phyloP scores from a whole-genome alignment of 2,329 filamentous ascomycete genomes.

The Microascus cirrosus region DNA sequence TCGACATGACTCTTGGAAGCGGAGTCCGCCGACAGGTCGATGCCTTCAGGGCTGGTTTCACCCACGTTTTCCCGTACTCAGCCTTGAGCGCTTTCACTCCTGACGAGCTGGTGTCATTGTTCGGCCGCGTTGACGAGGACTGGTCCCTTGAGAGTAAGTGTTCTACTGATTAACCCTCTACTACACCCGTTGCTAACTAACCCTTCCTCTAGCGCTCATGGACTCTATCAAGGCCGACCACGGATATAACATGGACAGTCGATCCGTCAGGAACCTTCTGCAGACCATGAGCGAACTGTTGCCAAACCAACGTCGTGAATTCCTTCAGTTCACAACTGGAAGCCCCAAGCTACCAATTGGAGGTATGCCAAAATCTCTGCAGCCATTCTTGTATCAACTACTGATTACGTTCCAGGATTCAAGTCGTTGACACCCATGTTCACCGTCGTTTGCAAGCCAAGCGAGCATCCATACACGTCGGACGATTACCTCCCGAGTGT shows the following conservation, averaged over 20 bases:
- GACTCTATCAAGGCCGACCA: slow-evolving; percentile 98
- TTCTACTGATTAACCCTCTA: neutral
- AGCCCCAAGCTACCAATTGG: slow-evolving; percentile 97
- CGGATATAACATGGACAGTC: slow-evolving; percentile 97
- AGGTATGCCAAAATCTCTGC: slow-evolving; percentile 46
- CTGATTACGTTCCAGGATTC: slow-evolving; percentile 53
- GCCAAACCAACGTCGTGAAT: slow-evolving; percentile 68
- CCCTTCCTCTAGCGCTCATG: slow-evolving; percentile 58
- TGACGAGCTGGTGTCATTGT: slow-evolving; percentile 87
- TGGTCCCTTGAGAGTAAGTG: slow-evolving; percentile 86
- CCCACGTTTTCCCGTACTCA: slow-evolving; percentile 90
- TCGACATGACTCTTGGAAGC: slow-evolving; percentile 81
- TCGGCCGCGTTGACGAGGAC: slow-evolving; percentile 86
- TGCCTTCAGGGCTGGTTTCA: slow-evolving; percentile 84
- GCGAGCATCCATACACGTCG: slow-evolving; percentile 81
- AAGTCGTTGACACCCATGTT: slow-evolving; percentile 97
- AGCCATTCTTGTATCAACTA: neutral
- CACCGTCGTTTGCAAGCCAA: slow-evolving; percentile 98
- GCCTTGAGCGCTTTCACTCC: slow-evolving; percentile 90
- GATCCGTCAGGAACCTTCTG: slow-evolving; percentile 83
- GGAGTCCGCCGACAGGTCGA: slow-evolving; percentile 85
- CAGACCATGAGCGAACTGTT: slow-evolving; percentile 88
- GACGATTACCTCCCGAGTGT: slow-evolving; percentile 99
- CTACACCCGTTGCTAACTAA: slow-evolving; percentile 10
- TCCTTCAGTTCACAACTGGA: slow-evolving; percentile 94